Conservation (phyloP, 164 flowering plant genomes). For the Litsea cubeba region DNA sequence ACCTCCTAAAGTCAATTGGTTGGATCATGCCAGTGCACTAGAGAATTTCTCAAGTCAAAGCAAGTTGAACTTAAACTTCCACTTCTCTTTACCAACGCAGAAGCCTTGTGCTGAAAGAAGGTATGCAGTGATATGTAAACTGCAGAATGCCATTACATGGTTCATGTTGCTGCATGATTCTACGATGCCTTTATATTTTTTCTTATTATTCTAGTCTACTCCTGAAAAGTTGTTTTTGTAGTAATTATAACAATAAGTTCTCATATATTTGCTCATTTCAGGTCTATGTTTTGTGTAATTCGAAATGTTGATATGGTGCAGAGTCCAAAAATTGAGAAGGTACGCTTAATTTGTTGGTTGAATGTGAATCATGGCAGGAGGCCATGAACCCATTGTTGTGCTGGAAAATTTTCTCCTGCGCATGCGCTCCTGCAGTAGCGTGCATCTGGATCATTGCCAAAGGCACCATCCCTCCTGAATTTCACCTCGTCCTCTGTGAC, state of each 20-base stretch:
- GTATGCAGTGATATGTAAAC: conserved; percentile 19
- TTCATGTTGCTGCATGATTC: neutral
- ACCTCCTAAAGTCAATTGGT: conserved; percentile 56
- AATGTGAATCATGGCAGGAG: neutral
- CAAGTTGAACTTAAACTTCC: conserved; percentile 63
- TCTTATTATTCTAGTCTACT: no score
- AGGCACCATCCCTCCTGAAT: no score
- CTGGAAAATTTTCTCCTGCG: no score
- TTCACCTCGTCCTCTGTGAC: no score
- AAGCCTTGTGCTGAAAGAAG: conserved; percentile 44
- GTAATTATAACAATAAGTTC: neutral
- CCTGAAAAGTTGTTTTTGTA: no score
- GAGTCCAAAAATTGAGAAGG: conserved; percentile 51
- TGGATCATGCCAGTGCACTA: conserved; percentile 51
- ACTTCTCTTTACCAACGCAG: conserved; percentile 56
- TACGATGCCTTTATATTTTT: no score
- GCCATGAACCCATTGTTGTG: no score
- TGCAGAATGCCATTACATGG: neutral
- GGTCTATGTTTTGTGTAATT: conserved; percentile 43
- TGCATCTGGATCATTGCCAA: no score
- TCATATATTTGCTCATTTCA: conserved; percentile 13
- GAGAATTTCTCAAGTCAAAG: conserved; percentile 41
- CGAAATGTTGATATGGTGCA: conserved; percentile 28
- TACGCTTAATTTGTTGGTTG: conserved; percentile 19
- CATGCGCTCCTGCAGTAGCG: no score